Conservation (phyloP, 192 early-diverging fungal species). For the Podila verticillata region DNA sequence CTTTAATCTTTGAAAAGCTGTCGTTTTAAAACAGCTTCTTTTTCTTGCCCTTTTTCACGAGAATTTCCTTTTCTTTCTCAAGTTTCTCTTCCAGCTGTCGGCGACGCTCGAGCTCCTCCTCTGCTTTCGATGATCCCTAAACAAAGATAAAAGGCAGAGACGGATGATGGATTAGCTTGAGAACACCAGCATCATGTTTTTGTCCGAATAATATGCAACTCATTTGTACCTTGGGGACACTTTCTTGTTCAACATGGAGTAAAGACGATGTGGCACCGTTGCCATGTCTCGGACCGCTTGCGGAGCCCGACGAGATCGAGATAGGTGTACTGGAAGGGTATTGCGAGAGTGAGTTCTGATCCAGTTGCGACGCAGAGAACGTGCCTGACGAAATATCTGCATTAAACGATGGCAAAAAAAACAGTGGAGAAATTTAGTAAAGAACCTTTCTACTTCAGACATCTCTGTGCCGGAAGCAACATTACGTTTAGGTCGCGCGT, state of each 20-base stretch:
- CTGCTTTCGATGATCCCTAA: not conserved
- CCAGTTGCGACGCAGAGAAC: not conserved
- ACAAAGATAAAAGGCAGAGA: not conserved
- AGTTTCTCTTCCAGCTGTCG: slow-evolving; percentile 25
- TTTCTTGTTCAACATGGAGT: not conserved
- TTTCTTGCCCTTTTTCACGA: slow-evolving; percentile 6
- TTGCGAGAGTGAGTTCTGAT: not conserved
- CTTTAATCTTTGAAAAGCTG: not conserved
- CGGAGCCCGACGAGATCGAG: not conserved
- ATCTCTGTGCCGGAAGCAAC: too few relatives aligned
- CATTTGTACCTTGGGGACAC: not conserved
- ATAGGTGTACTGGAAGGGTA: not conserved
- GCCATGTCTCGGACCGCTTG: not conserved
- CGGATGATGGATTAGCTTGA: not conserved
- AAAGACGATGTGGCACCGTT: not conserved
- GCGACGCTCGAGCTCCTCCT: slow-evolving; percentile 26
- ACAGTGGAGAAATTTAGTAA: too few relatives aligned
- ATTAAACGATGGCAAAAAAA: too few relatives aligned
- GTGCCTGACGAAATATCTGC: not conserved
- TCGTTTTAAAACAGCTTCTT: slow-evolving; percentile 23
- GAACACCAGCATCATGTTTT: too few relatives aligned
- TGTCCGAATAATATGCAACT: not conserved
- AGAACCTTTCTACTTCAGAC: too few relatives aligned
- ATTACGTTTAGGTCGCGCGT: slow-evolving; percentile 17
- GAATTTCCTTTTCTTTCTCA: slow-evolving; percentile 26